These are phyloP conservation scores for Cupressus sempervirens DNA, from an alignment of 75 land plant species.

Conservation along the genomic window DNA sequence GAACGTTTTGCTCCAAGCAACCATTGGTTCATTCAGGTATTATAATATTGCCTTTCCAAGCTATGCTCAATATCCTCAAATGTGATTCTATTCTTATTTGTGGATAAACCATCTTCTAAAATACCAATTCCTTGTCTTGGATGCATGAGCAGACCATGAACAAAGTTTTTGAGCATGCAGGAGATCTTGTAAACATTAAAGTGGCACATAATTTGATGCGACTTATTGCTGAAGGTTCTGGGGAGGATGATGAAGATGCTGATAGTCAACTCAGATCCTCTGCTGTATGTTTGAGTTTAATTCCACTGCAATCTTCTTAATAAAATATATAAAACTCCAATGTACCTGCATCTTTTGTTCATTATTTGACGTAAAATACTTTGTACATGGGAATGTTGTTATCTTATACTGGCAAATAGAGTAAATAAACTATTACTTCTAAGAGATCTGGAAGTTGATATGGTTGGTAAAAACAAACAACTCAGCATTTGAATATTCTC, in stretches of 20 bases:
- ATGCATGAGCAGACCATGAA: slow-evolving; percentile 83
- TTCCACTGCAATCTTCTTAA: not conserved
- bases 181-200: slow-evolving; percentile 84
- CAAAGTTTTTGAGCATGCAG: slow-evolving; percentile 98
- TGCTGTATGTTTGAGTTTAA: slow-evolving; percentile 62
- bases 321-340: not conserved
- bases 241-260: slow-evolving; percentile 90
- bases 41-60: not conserved
- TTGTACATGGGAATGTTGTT: not conserved
- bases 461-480: not conserved
- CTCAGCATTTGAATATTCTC: not conserved
- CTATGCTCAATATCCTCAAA: slow-evolving; percentile 1
- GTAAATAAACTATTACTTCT: not conserved
- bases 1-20: slow-evolving; percentile 99
- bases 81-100: not conserved
- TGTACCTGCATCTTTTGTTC: not conserved
- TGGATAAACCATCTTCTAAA: slow-evolving; percentile 8
- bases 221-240: slow-evolving; percentile 97
- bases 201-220: slow-evolving; percentile 97
- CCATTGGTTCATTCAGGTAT: slow-evolving; percentile 97
- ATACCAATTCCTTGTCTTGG: not conserved
- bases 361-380: not conserved
- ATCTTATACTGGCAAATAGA: not conserved
- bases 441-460: not conserved
- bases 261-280: slow-evolving; percentile 87